Base-by-base conservation (phyloP, 257 asterid genomes). In the Ocimum tenuiflorum region DNA sequence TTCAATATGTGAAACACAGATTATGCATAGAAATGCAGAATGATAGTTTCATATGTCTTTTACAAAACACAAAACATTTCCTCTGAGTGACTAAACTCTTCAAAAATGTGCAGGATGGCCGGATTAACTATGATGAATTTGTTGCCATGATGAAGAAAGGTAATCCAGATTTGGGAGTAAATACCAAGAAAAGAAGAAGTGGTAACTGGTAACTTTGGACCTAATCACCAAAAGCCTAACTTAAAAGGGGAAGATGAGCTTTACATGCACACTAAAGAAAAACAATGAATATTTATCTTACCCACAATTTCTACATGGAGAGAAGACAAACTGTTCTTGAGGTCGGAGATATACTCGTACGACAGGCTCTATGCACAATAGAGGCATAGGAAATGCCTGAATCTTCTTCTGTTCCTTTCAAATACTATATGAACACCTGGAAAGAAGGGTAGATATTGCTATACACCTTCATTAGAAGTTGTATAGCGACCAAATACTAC, bases 141-240 rank as follows among this genome's bases (percentile, higher is more conserved):
- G 91, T 76, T 27, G 97, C 96, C 23, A 91, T 91, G 97, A 91
- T 91, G 97, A 88, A 65, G 80, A 91, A 88, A 78, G 95, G 97
- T 18, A 68, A 81, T 75, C 97, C 87, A 20, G 97, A 91, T 7
- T 58, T 78, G 55, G 83, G 72, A 57, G 71, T 69, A 18, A 83
- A 83, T 45, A 81, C 82, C 43, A 91, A 83, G 85, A 88, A 91
- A 72, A 65, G 97, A 52, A 75, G 97, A 63, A 83, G 79, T 3
- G 81, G 81, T 24, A 82, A 84, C 66, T 85, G n/a, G n/a, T n/a
- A n/a, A n/a, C n/a, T 77, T 33, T 77, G 35, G 72, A 50, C 74
- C 58, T 73, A 68, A 70, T 58, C 6, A 27, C 41, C 27, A 6
- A 27, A 63, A 43, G 67, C 69, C n/a, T 65, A 69, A 39, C 52